Base-by-base conservation (phyloP, 441 rosid species). In the Brassica hybrid region DNA sequence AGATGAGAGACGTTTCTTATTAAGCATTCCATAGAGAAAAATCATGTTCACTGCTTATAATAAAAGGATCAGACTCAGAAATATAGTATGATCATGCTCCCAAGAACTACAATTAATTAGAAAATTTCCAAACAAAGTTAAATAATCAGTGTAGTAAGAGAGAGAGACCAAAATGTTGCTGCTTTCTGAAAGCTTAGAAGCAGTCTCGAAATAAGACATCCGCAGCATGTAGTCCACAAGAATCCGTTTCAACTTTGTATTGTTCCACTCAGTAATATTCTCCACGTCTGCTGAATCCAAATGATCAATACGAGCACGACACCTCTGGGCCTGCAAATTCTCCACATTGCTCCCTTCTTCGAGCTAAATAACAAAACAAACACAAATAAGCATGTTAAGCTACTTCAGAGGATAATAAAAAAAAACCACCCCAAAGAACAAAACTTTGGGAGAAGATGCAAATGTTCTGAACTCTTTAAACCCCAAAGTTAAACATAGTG, bases 181-280 rank as follows among this genome's bases (percentile, higher is more conserved):
- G 81, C 80, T 84, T 76, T 90, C 92, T 21, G 99, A 86, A 65
- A 94, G 86, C 86, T 87, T 91, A 77, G 82, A 72, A 30, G 94
- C 98, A 69, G 91, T 90, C 25, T 93, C 92, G 63, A 84, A 89
- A 71, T 94, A 93, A 0, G 96, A 93, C 94, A 89, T 94, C 18
- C 99, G 86, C 76, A 94, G 78, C 99, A 94, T 91, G 73, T 92
- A 94, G 67, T 93, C 99, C 67, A 91, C 97, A 65, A 94, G 96
- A 75, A 94, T 91, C 48, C 99, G 84, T 76, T 94, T 93, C 84
- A 91, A 11, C 9, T 93, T 87, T 0, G 80, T 84, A 72, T 88
- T 89, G 74, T 80, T 88, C 97, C 97, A 94, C 41, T 90, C 99
- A 2, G 87, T 72, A 12, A 90, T 14, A 76, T 90, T 86, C 80